Base-by-base conservation (phyloP, 768 basidiomycete species). In the Naganishia vishniacii region DNA sequence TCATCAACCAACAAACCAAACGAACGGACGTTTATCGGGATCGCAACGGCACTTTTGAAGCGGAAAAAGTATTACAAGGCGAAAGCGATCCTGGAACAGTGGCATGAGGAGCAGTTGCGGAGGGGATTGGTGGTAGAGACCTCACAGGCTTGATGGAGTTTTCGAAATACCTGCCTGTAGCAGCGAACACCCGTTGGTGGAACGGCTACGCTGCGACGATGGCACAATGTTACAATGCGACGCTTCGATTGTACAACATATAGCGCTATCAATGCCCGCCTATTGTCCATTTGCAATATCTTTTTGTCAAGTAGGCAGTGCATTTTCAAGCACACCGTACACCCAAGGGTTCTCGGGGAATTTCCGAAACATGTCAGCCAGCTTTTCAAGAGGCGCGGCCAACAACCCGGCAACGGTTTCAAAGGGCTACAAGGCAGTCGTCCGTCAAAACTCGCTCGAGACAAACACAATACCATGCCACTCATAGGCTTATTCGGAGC, bases 401-500 rank as follows among this genome's bases (percentile, higher is more conserved):
- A 69, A 53, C 11, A 69, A 41, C 1, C 68, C 68, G 5, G 29
- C 62, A n/a, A 64, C 65, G 16, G 68, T 69, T 58, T 69, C 68
- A 59, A 66, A 69, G 20, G 68, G 68, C 68, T 69, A 41, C 3
- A 3, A 23, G 41, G n/a, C 26, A 31, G 48, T 28, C 8, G n/a
- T n/a, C n/a, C n/a, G n/a, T 25, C 9, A 31, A 23, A 23, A 15
- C 3, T 15, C 3, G n/a, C 40, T 37, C 18, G 32, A 13, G 26
- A 26, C 7, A 31, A 29, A 2, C 9, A 9, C 25, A 29, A 49
- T 16, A 49, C n/a, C n/a, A n/a, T n/a, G n/a, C 13, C 47, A 69
- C 69, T 65, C 26, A 67, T 66, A n/a, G 69, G 69, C 64, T 67
- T 62, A 41, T 70, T 64, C 48, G 69, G 69, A 4, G 69, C 66